These are phyloP conservation scores for Paecilomyces dactylethromorphus DNA, from an alignment of 2,329 filamentous ascomycete genomes.

Conservation along the genomic window DNA sequence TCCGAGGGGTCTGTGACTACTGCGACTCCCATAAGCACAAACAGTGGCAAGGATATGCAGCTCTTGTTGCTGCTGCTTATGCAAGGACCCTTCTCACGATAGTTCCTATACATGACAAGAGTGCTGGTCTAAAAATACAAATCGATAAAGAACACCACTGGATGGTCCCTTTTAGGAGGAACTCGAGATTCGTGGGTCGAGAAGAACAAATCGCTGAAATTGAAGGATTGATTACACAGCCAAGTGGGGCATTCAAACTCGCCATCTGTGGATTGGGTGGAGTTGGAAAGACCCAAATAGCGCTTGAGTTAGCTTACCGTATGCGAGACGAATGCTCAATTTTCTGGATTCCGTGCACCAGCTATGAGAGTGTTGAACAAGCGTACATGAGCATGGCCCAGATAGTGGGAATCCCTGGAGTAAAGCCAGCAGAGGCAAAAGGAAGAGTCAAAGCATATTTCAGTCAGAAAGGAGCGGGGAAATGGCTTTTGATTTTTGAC, in stretches of 20 bases:
- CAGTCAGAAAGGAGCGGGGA: slow-evolving; percentile 11
- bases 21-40: slow-evolving; percentile 9
- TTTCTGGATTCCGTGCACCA: slow-evolving; percentile 6
- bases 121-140: background rate
- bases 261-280: too few relatives aligned
- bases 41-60: slow-evolving; percentile 6
- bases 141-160: slow-evolving; percentile 2
- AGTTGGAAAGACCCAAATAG: slow-evolving; percentile 14
- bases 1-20: slow-evolving; percentile 20
- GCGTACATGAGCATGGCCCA: too few relatives aligned
- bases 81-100: too few relatives aligned
- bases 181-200: slow-evolving; percentile 9
- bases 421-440: slow-evolving; percentile 10
- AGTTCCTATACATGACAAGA: too few relatives aligned
- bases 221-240: slow-evolving; percentile 11
- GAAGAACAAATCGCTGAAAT: slow-evolving; percentile 2
- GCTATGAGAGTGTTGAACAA: background rate
- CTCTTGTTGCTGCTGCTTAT: slow-evolving; percentile 10
- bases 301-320: slow-evolving; percentile 14
- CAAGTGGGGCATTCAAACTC: too few relatives aligned
- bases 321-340: slow-evolving; percentile 1
- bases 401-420: background rate
- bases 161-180: slow-evolving; percentile 5
- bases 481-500: slow-evolving; percentile 24
- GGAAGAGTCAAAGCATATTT: slow-evolving; percentile 7